phyloP scores from a whole-genome alignment of 2,329 filamentous ascomycete species.

The Corynespora cassiicola region DNA sequence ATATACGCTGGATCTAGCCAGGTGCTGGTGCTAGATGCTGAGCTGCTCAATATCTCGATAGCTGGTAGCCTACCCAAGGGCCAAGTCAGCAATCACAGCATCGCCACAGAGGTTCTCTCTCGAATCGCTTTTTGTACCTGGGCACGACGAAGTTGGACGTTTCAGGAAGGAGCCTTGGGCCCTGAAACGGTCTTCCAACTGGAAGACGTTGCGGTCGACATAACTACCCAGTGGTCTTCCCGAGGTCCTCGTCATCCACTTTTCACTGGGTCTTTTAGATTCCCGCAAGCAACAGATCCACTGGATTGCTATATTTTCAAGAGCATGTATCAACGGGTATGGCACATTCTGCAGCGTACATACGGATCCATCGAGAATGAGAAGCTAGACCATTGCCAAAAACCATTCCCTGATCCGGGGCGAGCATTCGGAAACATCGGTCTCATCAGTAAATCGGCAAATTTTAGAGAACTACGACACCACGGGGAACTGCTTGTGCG shows the following conservation, averaged over 20 bases:
- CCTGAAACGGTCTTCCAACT: conserved; percentile 14
- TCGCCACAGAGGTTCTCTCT: conserved; percentile 5
- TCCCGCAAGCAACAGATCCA: no score
- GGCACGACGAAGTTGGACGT: conserved; percentile 21
- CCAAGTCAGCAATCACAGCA: neutral
- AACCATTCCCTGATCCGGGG: no score
- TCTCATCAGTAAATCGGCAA: neutral
- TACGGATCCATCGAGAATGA: no score
- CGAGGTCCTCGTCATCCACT: no score
- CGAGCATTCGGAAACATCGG: neutral
- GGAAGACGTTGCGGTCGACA: conserved; percentile 5
- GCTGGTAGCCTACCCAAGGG: no score
- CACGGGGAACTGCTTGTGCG: conserved; percentile 3
- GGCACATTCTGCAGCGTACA: no score
- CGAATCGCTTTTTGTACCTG: conserved; percentile 8
- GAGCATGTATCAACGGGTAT: no score
- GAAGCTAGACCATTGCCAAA: no score
- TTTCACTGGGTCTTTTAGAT: no score
- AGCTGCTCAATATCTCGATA: conserved; percentile 2
- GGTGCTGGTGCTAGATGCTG: conserved; percentile 17
- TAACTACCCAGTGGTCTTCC: no score
- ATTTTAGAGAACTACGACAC: neutral
- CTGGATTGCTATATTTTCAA: no score
- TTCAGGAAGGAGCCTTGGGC: conserved; percentile 17
- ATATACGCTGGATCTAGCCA: conserved; percentile 16